Evolutionary conservation across 1,284 basidiomycete species (phyloP), one percentile per base, ranked within the genome.

Genomic region (Tremellales sp.): DNA sequence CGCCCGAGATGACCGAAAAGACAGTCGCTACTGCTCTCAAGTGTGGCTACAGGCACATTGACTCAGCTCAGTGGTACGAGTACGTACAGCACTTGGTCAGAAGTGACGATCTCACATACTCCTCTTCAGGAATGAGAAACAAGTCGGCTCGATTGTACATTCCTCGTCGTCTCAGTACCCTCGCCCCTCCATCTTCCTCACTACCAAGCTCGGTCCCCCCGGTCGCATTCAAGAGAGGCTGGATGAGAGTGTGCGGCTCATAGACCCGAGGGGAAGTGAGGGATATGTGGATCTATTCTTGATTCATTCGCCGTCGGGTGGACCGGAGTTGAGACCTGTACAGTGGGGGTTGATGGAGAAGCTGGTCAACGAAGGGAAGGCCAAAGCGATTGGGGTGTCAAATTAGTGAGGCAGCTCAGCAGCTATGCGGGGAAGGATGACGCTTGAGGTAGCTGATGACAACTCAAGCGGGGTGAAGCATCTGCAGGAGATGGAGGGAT

Each of bases 201-300:
- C 82, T 12, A 82, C 81, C 9, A 85, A 85, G 68, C 77, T 78
- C 45, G 63, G 73, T 13, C 55, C 58, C 13, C 83, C 83, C 53
- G 80, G 82, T 29, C 76, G 67, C 34, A 81, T 83, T 4, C 65
- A 79, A 40, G 74, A 75, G 37, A 78, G 77, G 2, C 75, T 86
- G 27, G 75, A 83, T 28, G 73, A 76, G 46, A 83, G 82, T 13
- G 76, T 86, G 2, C 55, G 65, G 4, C 76, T 68, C 45, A 78
- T 85, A 53, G 71, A 77, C 38, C 75, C 82, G 27, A 48, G 18
- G 9, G 19, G 39, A 16, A 47, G 50, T 2, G 55, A 60, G 16
- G 56, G 54, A 29, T 87, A 87, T 62, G 77, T 87, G 39, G 86
- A 88, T 62, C 73, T 89, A 26, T 87, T 85, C 66, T 74, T 89